Evolutionary conservation across 495 filamentous ascomycete species (phyloP).

Genomic region (Neurospora sp.): DNA sequence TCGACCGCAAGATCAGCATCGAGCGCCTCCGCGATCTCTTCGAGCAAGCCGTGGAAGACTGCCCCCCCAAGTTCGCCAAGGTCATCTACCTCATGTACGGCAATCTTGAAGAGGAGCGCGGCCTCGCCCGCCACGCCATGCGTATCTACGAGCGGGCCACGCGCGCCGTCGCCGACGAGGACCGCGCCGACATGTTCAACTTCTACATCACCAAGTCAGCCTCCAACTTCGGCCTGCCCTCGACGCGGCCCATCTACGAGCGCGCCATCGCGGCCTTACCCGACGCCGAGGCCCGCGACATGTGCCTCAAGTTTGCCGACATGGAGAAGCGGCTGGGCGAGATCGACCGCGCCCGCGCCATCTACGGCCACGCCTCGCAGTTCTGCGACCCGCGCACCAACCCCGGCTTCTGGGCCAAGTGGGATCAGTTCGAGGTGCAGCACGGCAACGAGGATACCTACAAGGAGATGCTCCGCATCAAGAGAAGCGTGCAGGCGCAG

Average conservation of each 20-base stretch:
- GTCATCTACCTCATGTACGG: constrained; percentile 97
- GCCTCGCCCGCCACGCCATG: constrained; percentile 95
- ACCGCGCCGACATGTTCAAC: constrained; percentile 95
- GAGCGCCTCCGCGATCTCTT: constrained; percentile 93
- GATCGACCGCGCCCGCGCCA: constrained; percentile 89
- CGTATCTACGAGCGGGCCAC: constrained; percentile 97
- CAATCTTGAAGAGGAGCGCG: constrained; percentile 91
- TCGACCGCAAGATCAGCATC: constrained; percentile 89
- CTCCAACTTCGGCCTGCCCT: constrained; percentile 93
- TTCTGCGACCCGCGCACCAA: constrained; percentile 93
- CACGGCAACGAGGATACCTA: constrained; percentile 99
- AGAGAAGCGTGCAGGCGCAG: constrained; percentile 92
- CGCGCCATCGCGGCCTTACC: constrained; percentile 84
- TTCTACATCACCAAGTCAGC: constrained; percentile 99
- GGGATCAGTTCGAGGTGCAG: constrained; percentile 93
- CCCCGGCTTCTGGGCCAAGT: constrained; percentile 86
- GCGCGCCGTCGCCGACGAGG: constrained; percentile 89
- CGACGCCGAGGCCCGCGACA: constrained; percentile 87
- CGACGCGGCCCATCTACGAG: constrained; percentile 95
- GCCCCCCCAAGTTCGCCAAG: constrained; percentile 93
- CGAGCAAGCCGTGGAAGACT: constrained; percentile 91
- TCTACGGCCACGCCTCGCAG: constrained; percentile 93
- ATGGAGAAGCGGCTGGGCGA: constrained; percentile 96
- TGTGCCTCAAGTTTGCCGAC: constrained; percentile 98
- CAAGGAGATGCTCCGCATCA: constrained; percentile 98